Base-by-base conservation (phyloP, 805 yeast genomes). In the Cyberlindnera maritima region DNA sequence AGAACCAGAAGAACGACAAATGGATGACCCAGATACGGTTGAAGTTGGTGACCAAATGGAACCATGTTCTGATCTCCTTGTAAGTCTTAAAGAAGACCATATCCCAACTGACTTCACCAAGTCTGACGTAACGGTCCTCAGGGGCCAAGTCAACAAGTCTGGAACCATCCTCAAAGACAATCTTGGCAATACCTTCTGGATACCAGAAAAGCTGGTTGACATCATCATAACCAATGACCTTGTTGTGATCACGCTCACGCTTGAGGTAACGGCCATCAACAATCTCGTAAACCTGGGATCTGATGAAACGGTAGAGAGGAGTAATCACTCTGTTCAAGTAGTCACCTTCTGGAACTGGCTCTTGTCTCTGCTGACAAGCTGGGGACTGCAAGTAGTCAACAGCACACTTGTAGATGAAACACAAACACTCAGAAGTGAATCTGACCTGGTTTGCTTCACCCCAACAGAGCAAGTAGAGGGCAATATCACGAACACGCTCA, bases 131-230 rank as follows among this genome's bases (percentile, higher is more conserved):
- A 69, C 99, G 86, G 71, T 94, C 97, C 61, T 82, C 88, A 48
- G 82, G 79, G 32, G 97, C 95, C 60, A 91, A 72, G 60, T 94
- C 98, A 43, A 91, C 88, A 59, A 94, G 75, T 66, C 96, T 83
- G 17, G 96, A 76, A 56, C 96, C 97, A 65, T 94, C 98, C 65
- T 86, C 94, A 61, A 92, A 80, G 42, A 85, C 79, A 60, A 94
- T 91, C 70, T 94, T 85, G 50, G 95, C 84, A 56, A 94, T 87
- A 77, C 99, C 99, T 72, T 95, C 98, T 40, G 98, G 97, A 71
- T 95, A 94, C 99, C 99, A 94, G 73, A 95, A 94, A 60, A 94
- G 78, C 76, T 94, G 99, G 70, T 94, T 94, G 51, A 94, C 96
- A 75, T 94, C 99, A 74, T 94, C 99, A 68, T 94, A 94, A 68